Conservation (phyloP, 1,139 yeast species). For the Saccharomycopsis hybrid region DNA sequence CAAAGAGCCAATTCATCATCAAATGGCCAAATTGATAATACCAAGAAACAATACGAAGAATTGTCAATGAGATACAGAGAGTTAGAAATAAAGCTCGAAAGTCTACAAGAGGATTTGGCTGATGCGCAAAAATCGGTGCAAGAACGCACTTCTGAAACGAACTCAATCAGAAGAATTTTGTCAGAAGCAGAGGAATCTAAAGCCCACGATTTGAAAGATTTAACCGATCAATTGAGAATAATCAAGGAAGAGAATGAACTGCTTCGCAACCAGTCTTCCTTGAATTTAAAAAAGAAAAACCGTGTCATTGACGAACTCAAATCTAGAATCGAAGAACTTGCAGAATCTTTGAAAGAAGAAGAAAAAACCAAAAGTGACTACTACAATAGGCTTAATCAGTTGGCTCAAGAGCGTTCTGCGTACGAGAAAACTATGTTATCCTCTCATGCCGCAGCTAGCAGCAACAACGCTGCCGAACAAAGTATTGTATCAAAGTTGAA, state of each 20-base stretch:
- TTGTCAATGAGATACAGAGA: constrained; percentile 63
- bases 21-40: constrained; percentile 48
- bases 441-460: neutral
- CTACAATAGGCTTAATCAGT: constrained; percentile 27
- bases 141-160: constrained; percentile 74
- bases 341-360: constrained; percentile 26
- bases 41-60: constrained; percentile 76
- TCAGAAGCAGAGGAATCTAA: constrained; percentile 62
- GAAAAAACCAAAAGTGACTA: constrained; percentile 27
- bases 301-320: constrained; percentile 30
- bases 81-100: constrained; percentile 50
- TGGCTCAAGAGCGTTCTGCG: constrained; percentile 27
- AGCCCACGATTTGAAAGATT: constrained; percentile 40
- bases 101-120: constrained; percentile 70
- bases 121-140: constrained; percentile 69
- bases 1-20: constrained; percentile 32
- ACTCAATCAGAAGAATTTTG: constrained; percentile 62
- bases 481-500: constrained; percentile 42
- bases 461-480: neutral
- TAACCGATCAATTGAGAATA: constrained; percentile 36
- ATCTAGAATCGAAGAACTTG: constrained; percentile 28
- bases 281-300: constrained; percentile 40
- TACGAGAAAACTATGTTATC: constrained; percentile 23
- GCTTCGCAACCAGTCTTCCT: constrained; percentile 48
- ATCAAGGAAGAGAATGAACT: constrained; percentile 54